Base-by-base conservation (phyloP, 805 yeast genomes). In the Yamadazyma akitaensis region DNA sequence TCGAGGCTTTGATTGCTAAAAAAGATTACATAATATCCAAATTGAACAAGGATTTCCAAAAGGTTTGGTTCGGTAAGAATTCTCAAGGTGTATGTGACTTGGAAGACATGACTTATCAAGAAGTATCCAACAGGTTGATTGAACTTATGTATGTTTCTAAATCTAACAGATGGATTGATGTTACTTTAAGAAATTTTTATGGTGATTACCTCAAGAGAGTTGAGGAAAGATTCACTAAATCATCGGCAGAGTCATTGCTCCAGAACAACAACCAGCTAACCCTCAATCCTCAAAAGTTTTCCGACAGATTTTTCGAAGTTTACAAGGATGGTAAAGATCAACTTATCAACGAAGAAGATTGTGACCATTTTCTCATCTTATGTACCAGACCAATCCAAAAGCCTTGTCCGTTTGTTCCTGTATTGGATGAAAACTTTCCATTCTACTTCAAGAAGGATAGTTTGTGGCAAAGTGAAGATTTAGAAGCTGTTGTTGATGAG, bases 401-500 rank as follows among this genome's bases (percentile, higher is more conserved):
- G 73, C 99, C 99, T 30, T 97, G 90, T 64, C 99, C 99, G 53
- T 94, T 94, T 58, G 91, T 94, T 58, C 99, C 99, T 43, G 86
- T 88, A 17, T 78, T 94, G 66, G 96, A 94, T 64, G 95, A 88
- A 56, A 86, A 88, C 75, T 89, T 94, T 61, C 97, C 94, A 70
- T 83, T 85, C 63, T 94, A 87, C 80, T 94, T 94, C 82, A 94
- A 94, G 82, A 94, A 94, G 76, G 99, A 94, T 70, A 92, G 98
- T 26, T 78, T 94, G 67, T 94, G 99, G 99, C 99, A 94, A 79
- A 87, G 96, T 19, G 98, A 94, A 76, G 92, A 88, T 65, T 80
- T 94, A 64, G 97, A 90, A 66, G 88, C 97, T 50, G 98, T 94
- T 63, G 91, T 88, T 55, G 98, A 79, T 56, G 89, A 86, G 61